A percentile compares a stretch with the other conserved stretches of the same genome.
phyloP scores from a whole-genome alignment of 2,329 filamentous ascomycete species.

The Dactylella cylindrospora region DNA sequence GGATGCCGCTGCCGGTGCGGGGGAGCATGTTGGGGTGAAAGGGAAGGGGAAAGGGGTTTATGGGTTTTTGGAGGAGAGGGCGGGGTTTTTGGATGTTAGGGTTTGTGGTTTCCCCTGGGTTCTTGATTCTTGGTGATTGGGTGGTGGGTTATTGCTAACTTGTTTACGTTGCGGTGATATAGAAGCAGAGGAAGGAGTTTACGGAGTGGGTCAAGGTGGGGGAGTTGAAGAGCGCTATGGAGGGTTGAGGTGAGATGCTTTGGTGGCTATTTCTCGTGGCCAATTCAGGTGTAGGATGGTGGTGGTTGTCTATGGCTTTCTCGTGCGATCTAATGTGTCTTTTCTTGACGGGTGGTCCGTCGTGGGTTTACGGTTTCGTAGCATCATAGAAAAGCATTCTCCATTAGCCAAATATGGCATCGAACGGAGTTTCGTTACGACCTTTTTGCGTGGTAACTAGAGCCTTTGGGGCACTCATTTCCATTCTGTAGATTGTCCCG shows the following conservation, averaged over 20 bases:
- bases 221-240: constrained; percentile 2
- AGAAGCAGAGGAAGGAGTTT: constrained; percentile 72
- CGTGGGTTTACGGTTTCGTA: no score
- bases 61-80: constrained; percentile 72
- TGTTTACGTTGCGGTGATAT: constrained; percentile 18
- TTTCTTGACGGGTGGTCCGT: no score
- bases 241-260: neutral
- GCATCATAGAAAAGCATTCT: no score
- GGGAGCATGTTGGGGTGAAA: constrained; percentile 64
- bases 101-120: constrained; percentile 53
- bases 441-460: no score
- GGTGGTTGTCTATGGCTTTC: constrained; percentile 1
- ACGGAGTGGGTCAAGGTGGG: constrained; percentile 51
- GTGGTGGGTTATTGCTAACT: constrained; percentile 14
- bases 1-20: constrained; percentile 61
- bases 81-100: constrained; percentile 85
- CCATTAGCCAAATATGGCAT: no score
- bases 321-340: constrained; percentile 21
- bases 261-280: no score
- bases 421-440: no score
- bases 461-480: no score
- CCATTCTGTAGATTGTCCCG: no score
- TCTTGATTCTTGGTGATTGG: constrained; percentile 3
- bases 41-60: constrained; percentile 75
- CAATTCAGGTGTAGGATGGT: no score